phyloP scores from a whole-genome alignment of 2,329 filamentous ascomycete species.

The Pseudogymnoascus sp. region DNA sequence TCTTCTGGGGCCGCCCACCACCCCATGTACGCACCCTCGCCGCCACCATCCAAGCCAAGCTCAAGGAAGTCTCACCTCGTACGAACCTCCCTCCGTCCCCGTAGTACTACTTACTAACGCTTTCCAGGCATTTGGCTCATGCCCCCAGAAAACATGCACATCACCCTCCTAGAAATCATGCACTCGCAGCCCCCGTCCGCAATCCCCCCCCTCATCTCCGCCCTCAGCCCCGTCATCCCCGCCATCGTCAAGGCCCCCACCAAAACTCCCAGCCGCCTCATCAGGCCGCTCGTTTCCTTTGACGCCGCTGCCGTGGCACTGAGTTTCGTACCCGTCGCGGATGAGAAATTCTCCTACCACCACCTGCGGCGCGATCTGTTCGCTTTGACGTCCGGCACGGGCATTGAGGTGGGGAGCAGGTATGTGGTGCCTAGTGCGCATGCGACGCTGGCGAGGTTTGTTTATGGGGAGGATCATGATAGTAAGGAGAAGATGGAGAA shows the following conservation, averaged over 20 bases:
- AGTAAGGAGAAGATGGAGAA: conserved; percentile 41
- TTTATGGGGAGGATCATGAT: conserved; percentile 58
- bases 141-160: conserved; percentile 69
- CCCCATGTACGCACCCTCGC: conserved; percentile 62
- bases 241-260: conserved; percentile 59
- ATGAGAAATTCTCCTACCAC: conserved; percentile 77
- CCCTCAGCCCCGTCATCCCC: conserved; percentile 46
- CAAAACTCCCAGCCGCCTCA: conserved; percentile 62
- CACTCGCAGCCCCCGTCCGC: conserved; percentile 67
- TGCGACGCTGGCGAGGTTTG: conserved; percentile 77
- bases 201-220: conserved; percentile 54
- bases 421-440: conserved; percentile 89
- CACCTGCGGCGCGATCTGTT: conserved; percentile 79
- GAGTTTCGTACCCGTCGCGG: conserved; percentile 68
- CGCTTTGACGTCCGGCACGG: conserved; percentile 49
- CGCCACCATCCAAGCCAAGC: conserved; percentile 56
- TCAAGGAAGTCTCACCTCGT: conserved; percentile 63
- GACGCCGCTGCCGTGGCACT: conserved; percentile 80
- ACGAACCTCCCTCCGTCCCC: conserved; percentile 30
- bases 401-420: conserved; percentile 64
- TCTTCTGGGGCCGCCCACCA: conserved; percentile 82
- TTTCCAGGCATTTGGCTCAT: conserved; percentile 75
- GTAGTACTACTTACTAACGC: conserved; percentile 6
- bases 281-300: conserved; percentile 76
- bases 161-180: conserved; percentile 79